Conservation (phyloP, 192 early-diverging fungal genomes). For the Radiomyces spectabilis region DNA sequence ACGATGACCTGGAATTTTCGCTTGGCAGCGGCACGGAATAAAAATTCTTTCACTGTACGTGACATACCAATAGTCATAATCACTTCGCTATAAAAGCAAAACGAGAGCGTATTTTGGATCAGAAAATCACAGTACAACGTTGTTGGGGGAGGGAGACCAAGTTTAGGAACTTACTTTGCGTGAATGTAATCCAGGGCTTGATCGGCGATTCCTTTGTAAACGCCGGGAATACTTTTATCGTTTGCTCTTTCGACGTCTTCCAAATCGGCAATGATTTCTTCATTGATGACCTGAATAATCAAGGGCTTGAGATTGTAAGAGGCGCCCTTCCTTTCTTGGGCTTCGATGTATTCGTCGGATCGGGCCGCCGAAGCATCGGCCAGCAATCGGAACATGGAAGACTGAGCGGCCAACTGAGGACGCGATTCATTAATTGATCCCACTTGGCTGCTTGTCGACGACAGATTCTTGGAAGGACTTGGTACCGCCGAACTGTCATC, state of each 20-base stretch:
- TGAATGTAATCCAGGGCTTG: conserved; percentile 91
- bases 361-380: conserved; percentile 36
- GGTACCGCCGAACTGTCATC: neutral
- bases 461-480: conserved; percentile 9
- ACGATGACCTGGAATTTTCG: conserved; percentile 94
- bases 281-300: conserved; percentile 78
- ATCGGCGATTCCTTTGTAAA: conserved; percentile 69
- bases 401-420: conserved; percentile 15
- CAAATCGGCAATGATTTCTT: conserved; percentile 87
- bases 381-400: conserved; percentile 58
- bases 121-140: too few relatives aligned
- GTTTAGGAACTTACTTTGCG: conserved; percentile 71
- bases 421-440: conserved; percentile 13
- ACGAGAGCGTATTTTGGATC: neutral
- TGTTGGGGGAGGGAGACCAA: too few relatives aligned
- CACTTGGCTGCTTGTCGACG: conserved; percentile 17
- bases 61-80: conserved; percentile 91
- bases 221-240: too few relatives aligned
- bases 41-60: conserved; percentile 75
- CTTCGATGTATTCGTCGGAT: neutral
- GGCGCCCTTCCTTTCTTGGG: conserved; percentile 3
- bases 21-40: conserved; percentile 76
- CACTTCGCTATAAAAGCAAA: conserved; percentile 64
- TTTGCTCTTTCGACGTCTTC: too few relatives aligned
- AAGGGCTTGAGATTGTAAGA: conserved; percentile 59